Conservation (phyloP, 306 rosid species). For the Myrica gale region DNA sequence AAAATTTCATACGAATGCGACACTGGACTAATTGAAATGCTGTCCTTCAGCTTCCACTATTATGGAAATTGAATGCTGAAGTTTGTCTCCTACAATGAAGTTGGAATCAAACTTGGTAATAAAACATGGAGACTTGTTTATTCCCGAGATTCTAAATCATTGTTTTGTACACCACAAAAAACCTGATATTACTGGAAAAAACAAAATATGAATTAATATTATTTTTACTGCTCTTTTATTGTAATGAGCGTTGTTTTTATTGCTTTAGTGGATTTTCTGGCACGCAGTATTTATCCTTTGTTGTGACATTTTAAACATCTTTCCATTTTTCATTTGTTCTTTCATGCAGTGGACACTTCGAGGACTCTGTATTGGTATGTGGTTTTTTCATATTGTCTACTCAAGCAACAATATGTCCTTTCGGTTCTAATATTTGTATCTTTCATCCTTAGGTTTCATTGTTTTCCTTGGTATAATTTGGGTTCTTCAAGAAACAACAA, state of each 20-base stretch:
- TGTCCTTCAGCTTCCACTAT: neutral
- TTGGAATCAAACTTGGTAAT: neutral
- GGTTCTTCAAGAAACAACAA: constrained; percentile 64
- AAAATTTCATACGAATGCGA: neutral
- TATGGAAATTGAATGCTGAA: neutral
- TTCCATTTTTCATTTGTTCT: neutral
- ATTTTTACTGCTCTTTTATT: neutral
- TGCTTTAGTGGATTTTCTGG: neutral
- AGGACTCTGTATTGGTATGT: constrained; percentile 65
- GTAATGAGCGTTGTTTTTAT: neutral
- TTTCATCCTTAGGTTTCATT: constrained; percentile 52
- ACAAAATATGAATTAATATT: neutral
- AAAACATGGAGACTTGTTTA: neutral
- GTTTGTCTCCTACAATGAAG: constrained; percentile 2
- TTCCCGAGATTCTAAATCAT: constrained; percentile 3
- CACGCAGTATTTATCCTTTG: constrained; percentile 1
- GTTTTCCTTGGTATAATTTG: constrained; percentile 56
- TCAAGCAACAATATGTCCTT: constrained; percentile 12
- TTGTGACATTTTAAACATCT: neutral
- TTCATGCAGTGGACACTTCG: constrained; percentile 67
- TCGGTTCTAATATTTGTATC: constrained; percentile 12
- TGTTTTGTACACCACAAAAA: neutral
- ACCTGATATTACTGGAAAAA: neutral
- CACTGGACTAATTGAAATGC: neutral
- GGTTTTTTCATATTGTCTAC: neutral